Base-by-base conservation (phyloP, 345 rosid species). In the Euphorbia tirucalli region DNA sequence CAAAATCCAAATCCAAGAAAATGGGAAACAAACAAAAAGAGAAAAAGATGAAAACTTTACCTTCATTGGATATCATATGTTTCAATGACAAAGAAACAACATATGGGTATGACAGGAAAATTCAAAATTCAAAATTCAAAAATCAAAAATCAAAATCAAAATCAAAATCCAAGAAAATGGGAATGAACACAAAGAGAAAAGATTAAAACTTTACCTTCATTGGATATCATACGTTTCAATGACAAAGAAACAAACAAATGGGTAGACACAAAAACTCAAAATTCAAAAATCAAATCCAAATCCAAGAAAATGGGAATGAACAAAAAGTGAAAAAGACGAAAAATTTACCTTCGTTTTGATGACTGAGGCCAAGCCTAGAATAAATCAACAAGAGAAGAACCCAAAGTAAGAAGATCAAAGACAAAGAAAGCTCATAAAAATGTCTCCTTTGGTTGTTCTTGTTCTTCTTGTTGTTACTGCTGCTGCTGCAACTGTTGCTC, bases 321-420 rank as follows among this genome's bases (percentile, higher is more conserved):
- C 30, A 39, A 62, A 73, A 6, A 37, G 48, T 56, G 6, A 66
- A 8, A 11, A 15, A 28, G 52, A 55, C 39, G 39, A 52, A 50
- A 30, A 19, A 43, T 60, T 63, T 72, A 90, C 95, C 95, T 85
- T 81, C 84, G 66, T 80, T 79, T 15, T 84, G 79, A 60, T 87
- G 90, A 90, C 91, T 68, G 59, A 72, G 89, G 74, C 90, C 96
- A 60, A 90, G 90, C 65, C 83, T 71, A 60, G 86, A 78, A 78
- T 83, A 83, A 63, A 87, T 77, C 46, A 88, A 82, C 80, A 89
- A 85, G 74, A 90, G 81, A 73, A 86, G 82, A 70, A 83, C 87
- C 93, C 93, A 90, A 13, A 87, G 87, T 0, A 87, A 74, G 77
- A 90, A 67, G 49, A 88, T 80, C 69, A 90, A 66, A 18, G 90